Evolutionary conservation across 192 early-diverging fungal species (phyloP), one percentile per base, ranked within the genome.

Genomic region (Phlyctochytrium arcticum): DNA sequence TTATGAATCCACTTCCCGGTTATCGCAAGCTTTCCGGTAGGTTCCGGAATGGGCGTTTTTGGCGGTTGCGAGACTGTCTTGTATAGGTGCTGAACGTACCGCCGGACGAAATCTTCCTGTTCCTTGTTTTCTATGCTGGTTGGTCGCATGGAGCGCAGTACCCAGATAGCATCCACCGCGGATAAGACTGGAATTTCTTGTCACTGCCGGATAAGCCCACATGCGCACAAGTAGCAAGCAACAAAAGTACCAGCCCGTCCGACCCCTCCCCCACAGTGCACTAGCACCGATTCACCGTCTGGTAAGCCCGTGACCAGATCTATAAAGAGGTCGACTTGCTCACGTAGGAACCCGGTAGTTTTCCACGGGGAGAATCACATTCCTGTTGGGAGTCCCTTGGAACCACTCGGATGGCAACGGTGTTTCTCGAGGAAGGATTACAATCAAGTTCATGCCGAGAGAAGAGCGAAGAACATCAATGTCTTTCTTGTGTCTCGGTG

Each of bases 211-310:
- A 65, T 60, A 55, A 57, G 73, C 55, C 56, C 62, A 51, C 70
- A 78, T 36, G 37, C 42, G n/a, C 51, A 30, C 48, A 62, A 56
- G 58, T 76, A 78, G 36, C 70, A 74, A 3, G 51, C 60, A 31
- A 72, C 36, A 57, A 78, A 60, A 34, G 74, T 65, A 6, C 76
- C 76, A 9, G 76, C 74, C 8, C 76, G 58, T n/a, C 76, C 76
- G 34, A 66, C 73, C 1, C 76, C 76, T 23, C 76, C 76, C 21
- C 72, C 74, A 35, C 77, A 79, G 60, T 79, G 77, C 24, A 79
- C 77, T 10, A 79, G 42, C 46, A 59, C 57, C 8, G 67, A 61
- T 37, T 69, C 58, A 32, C 60, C 48, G 36, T 64, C 58, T 34
- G 56, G 55, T 23, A 46, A 42, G 12, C 39, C 44, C 42, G 44